phyloP scores from a whole-genome alignment of 169 alveolate genomes.

The Cryptosporidium felis region DNA sequence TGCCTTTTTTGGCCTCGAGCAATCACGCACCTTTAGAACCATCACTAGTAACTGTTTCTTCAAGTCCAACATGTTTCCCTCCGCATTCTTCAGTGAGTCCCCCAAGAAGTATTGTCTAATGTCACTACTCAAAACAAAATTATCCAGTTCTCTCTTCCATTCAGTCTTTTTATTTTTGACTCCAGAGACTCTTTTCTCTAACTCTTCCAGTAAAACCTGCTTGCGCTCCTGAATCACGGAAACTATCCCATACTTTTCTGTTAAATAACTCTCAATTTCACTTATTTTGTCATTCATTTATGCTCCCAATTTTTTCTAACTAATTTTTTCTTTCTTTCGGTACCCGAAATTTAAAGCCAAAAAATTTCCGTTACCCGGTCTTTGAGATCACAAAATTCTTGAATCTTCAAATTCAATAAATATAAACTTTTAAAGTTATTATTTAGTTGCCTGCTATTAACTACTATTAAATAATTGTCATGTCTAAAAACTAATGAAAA shows the following conservation, averaged over 20 bases:
- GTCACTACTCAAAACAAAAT: constrained; percentile 44
- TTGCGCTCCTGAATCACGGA: background rate
- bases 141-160: constrained; percentile 33
- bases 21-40: constrained; percentile 15
- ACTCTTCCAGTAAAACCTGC: constrained; percentile 8
- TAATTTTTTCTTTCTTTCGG: background rate
- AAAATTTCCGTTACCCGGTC: no score
- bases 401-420: no score
- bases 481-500: no score
- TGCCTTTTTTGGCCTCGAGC: constrained; percentile 7
- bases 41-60: background rate
- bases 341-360: no score
- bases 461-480: no score
- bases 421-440: no score
- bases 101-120: constrained; percentile 14
- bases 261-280: constrained; percentile 12
- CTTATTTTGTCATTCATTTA: background rate
- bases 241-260: constrained; percentile 8
- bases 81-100: background rate
- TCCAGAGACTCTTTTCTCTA: background rate
- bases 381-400: no score
- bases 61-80: background rate
- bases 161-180: no score
- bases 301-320: background rate
- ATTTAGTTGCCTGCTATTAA: no score